Conservation (phyloP, 306 rosid species). For the Lupinus albus region DNA sequence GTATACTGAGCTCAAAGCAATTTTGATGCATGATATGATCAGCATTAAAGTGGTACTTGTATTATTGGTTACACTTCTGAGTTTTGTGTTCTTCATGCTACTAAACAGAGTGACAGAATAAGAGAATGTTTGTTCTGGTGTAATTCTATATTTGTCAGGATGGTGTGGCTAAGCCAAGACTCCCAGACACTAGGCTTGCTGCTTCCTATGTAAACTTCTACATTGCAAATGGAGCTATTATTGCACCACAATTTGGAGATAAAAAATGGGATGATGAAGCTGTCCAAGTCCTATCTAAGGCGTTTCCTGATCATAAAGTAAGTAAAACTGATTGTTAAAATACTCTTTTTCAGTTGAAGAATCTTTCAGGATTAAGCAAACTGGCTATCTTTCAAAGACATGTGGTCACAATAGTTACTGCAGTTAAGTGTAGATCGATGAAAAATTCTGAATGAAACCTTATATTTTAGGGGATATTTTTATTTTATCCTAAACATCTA, state of each 20-base stretch:
- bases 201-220: slow-evolving; percentile 93
- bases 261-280: slow-evolving; percentile 86
- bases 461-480: slow-evolving; percentile 11
- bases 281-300: slow-evolving; percentile 59
- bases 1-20: slow-evolving; percentile 11
- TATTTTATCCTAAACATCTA: slow-evolving; percentile 13
- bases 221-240: slow-evolving; percentile 82
- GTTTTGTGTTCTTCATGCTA: slow-evolving; percentile 19
- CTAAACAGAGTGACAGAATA: not conserved
- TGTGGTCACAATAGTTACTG: slow-evolving; percentile 12
- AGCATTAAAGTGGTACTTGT: slow-evolving; percentile 9
- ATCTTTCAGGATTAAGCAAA: slow-evolving; percentile 1
- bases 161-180: slow-evolving; percentile 66
- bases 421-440: slow-evolving; percentile 23
- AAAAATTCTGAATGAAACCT: slow-evolving; percentile 23
- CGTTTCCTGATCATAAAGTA: slow-evolving; percentile 78
- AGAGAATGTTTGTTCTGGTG: slow-evolving; percentile 13
- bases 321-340: slow-evolving; percentile 42
- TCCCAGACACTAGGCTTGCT: slow-evolving; percentile 75
- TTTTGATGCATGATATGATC: slow-evolving; percentile 17
- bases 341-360: slow-evolving; percentile 30
- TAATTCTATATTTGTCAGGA: slow-evolving; percentile 46
- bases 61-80: slow-evolving; percentile 4
- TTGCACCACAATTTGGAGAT: slow-evolving; percentile 89
- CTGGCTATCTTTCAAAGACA: slow-evolving; percentile 14